These are phyloP conservation scores for Ensete glaucum DNA, from an alignment of 176 grass and related monocot genomes.

Conservation along the genomic window DNA sequence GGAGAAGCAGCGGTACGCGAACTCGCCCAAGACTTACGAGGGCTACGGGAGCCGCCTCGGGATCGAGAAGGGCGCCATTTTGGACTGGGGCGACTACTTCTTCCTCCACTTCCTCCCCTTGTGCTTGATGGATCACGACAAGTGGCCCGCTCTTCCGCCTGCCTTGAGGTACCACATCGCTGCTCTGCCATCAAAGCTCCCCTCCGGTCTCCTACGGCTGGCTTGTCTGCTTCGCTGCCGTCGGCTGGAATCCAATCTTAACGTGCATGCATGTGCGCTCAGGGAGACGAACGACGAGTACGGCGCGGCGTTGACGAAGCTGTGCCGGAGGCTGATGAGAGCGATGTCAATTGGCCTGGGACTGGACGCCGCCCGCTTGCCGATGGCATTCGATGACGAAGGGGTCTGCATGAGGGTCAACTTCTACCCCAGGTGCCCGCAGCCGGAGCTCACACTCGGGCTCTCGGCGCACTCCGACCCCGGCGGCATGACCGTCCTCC, in stretches of 20 bases:
- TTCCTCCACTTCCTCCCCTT: conserved; percentile 66
- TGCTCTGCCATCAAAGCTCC: neutral
- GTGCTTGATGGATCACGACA: conserved; percentile 32
- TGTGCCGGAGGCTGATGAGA: conserved; percentile 45
- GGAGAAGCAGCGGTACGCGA: conserved; percentile 61
- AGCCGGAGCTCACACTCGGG: conserved; percentile 39
- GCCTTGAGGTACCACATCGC: conserved; percentile 35
- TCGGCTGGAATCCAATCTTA: too few relatives aligned
- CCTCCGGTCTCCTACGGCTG: too few relatives aligned
- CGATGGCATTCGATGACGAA: conserved; percentile 36
- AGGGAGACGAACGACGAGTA: conserved; percentile 58
- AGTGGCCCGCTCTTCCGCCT: conserved; percentile 49
- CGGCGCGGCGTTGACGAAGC: conserved; percentile 31
- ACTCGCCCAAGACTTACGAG: conserved; percentile 70
- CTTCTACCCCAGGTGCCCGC: conserved; percentile 46
- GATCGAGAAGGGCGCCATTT: conserved; percentile 39
- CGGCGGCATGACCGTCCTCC: conserved; percentile 69
- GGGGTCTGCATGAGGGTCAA: conserved; percentile 57
- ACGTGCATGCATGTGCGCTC: neutral
- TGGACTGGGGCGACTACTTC: conserved; percentile 96
- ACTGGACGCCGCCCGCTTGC: conserved; percentile 9
- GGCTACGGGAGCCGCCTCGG: conserved; percentile 88
- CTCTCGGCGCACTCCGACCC: conserved; percentile 81
- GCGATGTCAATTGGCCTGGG: conserved; percentile 46
- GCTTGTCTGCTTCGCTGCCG: too few relatives aligned